These are phyloP conservation scores for Colletotrichum incanum DNA, from an alignment of 2,329 filamentous ascomycete species.

Conservation along the genomic window DNA sequence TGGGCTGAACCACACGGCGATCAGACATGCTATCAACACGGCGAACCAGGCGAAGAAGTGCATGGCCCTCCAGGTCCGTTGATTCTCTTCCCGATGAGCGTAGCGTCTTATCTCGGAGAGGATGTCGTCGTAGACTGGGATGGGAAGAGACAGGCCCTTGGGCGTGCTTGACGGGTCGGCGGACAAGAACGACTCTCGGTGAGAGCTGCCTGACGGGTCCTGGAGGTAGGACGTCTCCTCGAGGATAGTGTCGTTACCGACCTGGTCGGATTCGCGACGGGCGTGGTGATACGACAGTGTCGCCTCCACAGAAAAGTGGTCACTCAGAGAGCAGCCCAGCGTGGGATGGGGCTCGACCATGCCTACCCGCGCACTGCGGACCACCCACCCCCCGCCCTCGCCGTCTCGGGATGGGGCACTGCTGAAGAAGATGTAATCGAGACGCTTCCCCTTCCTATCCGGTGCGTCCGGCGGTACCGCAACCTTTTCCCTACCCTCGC, in stretches of 20 bases:
- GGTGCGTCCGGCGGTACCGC: constrained; percentile 74
- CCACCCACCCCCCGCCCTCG: constrained; percentile 70
- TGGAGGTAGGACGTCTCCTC: constrained; percentile 58
- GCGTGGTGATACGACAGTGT: constrained; percentile 72
- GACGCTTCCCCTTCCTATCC: constrained; percentile 85
- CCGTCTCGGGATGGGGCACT: constrained; percentile 47
- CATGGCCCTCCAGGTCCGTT: constrained; percentile 78
- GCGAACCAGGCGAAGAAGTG: constrained; percentile 82
- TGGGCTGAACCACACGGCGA: constrained; percentile 90
- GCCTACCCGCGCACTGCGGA: constrained; percentile 80
- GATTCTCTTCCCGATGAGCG: constrained; percentile 77
- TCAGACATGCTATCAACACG: constrained; percentile 80
- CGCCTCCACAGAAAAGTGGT: constrained; percentile 93
- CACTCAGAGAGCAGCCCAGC: constrained; percentile 88
- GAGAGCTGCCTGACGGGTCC: constrained; percentile 53
- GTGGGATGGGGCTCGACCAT: constrained; percentile 87
- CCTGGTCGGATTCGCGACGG: constrained; percentile 18
- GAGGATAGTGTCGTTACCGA: constrained; percentile 44
- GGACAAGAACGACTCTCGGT: constrained; percentile 17
- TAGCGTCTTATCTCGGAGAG: constrained; percentile 80
- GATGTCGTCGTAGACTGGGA: constrained; percentile 73
- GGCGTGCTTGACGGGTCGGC: constrained; percentile 51
- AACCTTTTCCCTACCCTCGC: constrained; percentile 73
- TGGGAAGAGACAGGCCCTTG: constrained; percentile 45
- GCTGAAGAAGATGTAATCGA: constrained; percentile 94